Evolutionary conservation across 2,329 filamentous ascomycete genomes (phyloP), one percentile per base, ranked within the genome.

Genomic region (Cercospora citrullina): DNA sequence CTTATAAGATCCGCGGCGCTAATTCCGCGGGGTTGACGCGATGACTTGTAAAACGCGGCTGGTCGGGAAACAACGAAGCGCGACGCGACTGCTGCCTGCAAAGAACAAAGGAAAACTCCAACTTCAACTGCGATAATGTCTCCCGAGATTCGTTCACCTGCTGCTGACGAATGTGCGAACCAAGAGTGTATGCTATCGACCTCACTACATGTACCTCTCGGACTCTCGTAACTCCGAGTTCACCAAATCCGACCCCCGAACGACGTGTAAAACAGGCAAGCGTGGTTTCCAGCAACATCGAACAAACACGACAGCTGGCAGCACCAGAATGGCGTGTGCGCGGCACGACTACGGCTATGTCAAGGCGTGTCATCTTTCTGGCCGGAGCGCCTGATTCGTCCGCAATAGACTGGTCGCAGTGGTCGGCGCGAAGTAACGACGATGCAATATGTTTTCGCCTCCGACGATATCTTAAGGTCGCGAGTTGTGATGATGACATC

Each of bases 381-480:
- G 83, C 85, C 64, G 90, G 90, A 26, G 88, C 90, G n/a, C 90
- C 90, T 2, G 78, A 84, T 36, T 75, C 80, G 31, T 79, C 78
- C 9, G 78, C 81, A 26, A 81, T 92, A 23, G 78, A 84, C 48
- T 91, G 89, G 86, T 77, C 83, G 57, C 76, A 85, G 12, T 91
- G 89, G 86, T 77, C 83, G 55, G 76, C 84, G 12, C 72, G 79
- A 1, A 73, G 76, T n/a, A 16, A 31, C 16, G 21, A 28, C 18
- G 9, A 53, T 33, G 4, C 23, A n/a, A 42, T 61, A n/a, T 39
- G 57, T 55, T 42, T 21, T 33, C 64, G 64, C 4, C 7, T 65
- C 16, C 64, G 28, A 21, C 64, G 70, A 60, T 75, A 73, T 55
- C 65, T 76, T 9, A 31, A 58, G n/a, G 5, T 36, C 8, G 26